phyloP scores from a whole-genome alignment of 371 early-diverging fungal genomes.

The Apophysomyces variabilis region DNA sequence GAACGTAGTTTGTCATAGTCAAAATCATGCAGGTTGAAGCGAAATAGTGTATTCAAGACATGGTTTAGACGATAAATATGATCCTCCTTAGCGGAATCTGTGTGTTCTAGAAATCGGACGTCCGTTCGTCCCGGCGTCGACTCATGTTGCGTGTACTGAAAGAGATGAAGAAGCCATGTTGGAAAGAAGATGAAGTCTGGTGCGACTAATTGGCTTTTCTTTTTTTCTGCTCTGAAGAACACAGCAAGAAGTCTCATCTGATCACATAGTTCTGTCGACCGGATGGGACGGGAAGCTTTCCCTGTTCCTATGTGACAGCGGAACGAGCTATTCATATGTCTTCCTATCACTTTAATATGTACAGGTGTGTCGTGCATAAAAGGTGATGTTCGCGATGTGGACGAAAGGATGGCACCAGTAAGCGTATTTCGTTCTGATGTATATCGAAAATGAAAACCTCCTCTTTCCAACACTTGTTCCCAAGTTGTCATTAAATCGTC shows the following conservation, averaged over 20 bases:
- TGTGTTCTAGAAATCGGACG: constrained; percentile 48
- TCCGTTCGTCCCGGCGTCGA: constrained; percentile 49
- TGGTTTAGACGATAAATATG: constrained; percentile 53
- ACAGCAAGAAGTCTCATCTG: constrained; percentile 50
- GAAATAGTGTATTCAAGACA: constrained; percentile 49
- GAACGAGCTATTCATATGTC: constrained; percentile 50
- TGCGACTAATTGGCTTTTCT: constrained; percentile 35
- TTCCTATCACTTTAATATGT: constrained; percentile 48
- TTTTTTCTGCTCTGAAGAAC: constrained; percentile 46
- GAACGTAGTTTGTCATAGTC: constrained; percentile 30
- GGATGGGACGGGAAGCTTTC: constrained; percentile 48
- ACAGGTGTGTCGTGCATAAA: constrained; percentile 32
- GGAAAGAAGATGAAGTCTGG: constrained; percentile 53
- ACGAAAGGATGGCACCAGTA: constrained; percentile 27
- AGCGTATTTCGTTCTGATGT: constrained; percentile 29
- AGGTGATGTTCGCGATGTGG: constrained; percentile 3
- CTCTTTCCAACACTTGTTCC: constrained; percentile 26
- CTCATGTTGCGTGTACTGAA: constrained; percentile 47
- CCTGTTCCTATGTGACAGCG: constrained; percentile 52
- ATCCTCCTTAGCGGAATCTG: constrained; percentile 48
- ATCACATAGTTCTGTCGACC: constrained; percentile 35
- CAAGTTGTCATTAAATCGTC: constrained; percentile 32
- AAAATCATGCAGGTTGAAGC: constrained; percentile 44
- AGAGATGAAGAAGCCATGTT: constrained; percentile 50
- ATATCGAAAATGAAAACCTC: constrained; percentile 24